Evolutionary conservation across 2,329 filamentous ascomycete genomes (phyloP), one percentile per base, ranked within the genome.

Genomic region (Coccinonectria pachysandricola): DNA sequence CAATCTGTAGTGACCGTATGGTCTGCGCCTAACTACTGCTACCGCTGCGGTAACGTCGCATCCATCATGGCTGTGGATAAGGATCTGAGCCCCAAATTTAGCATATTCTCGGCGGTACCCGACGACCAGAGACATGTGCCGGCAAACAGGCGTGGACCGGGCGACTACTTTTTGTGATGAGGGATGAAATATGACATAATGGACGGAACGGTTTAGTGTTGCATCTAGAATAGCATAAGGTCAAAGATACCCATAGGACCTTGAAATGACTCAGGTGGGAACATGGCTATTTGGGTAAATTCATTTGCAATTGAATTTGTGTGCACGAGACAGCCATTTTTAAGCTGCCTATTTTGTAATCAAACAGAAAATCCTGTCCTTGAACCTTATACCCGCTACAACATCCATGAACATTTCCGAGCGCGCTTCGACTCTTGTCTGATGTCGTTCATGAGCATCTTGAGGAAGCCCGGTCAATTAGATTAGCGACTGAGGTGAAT

Each of bases 1-100:
- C 88, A 91, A 59, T 92, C 92, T 8, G 87, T 95, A 21, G 87
- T 94, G 11, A 98, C 91, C 1, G 91, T 98, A 12, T 98, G 91
- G 91, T 95, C 86, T 33, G 91, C 91, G 4, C 91, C 91, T 4
- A 98, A 92, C 53, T 91, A 91, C 57, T 92, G 84, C 54, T 94
- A 94, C 54, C 72, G 87, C 28, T 98, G 91, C 55, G 91, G 91
- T 19, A 98, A 98, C 49, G 75, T 96, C 52, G 91, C 91, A 6
- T 95, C 87, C 50, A 93, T 95, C 52, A 94, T 94, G 78, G 86
- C 86, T 27, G 76, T 95, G 15, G 77, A 80, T 40, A 79, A 81
- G 46, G 80, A 91, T 46, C 66, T 95, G 27, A 77, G 85, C 34
- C 86, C 88, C 16, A 84, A 82, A 46, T 98, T 98, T 62, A 91